Percentiles rank a stretch among this genome's conserved stretches.
These are phyloP conservation scores for Pseudomassariella vexata DNA, from an alignment of 2,329 filamentous ascomycete genomes.

Conservation along the genomic window DNA sequence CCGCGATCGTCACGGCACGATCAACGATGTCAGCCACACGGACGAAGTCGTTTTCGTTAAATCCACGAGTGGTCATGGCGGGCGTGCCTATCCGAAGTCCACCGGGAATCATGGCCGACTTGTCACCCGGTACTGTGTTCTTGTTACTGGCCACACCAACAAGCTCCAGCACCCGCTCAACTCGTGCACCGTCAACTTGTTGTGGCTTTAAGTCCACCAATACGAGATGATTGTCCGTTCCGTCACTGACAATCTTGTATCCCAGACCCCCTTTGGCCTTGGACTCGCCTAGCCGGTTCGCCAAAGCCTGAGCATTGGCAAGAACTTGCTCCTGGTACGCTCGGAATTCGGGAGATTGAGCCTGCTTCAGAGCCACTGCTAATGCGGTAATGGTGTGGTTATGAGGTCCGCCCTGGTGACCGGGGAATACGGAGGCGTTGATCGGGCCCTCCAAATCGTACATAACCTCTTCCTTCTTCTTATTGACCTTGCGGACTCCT, in stretches of 20 bases:
- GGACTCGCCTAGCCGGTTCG: slow-evolving; percentile 55
- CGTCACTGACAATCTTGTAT: slow-evolving; percentile 86
- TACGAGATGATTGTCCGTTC: slow-evolving; percentile 96
- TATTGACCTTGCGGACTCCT: slow-evolving; percentile 79
- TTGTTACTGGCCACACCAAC: slow-evolving; percentile 98
- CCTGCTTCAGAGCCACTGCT: slow-evolving; percentile 90
- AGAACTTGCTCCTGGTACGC: slow-evolving; percentile 88
- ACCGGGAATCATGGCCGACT: slow-evolving; percentile 86
- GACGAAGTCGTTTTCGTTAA: slow-evolving; percentile 81
- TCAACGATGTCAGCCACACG: slow-evolving; percentile 82
- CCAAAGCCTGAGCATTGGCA: slow-evolving; percentile 84
- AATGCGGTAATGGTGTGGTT: slow-evolving; percentile 98
- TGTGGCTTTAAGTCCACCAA: slow-evolving; percentile 87
- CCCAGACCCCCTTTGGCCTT: slow-evolving; percentile 74
- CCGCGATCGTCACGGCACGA: slow-evolving; percentile 72
- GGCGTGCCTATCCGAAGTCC: slow-evolving; percentile 92
- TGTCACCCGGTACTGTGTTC: slow-evolving; percentile 96
- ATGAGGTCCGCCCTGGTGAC: slow-evolving; percentile 95
- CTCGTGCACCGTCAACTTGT: slow-evolving; percentile 79
- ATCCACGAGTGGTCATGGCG: slow-evolving; percentile 96
- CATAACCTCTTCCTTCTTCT: slow-evolving; percentile 77
- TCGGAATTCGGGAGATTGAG: slow-evolving; percentile 82
- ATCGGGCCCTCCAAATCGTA: slow-evolving; percentile 93
- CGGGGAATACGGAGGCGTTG: slow-evolving; percentile 95
- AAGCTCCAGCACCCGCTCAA: slow-evolving; percentile 84